Percentiles rank a stretch among this genome's conserved stretches.
Conservation (phyloP, 176 grass and related monocot genomes). For the Cymbopogon citratus region DNA sequence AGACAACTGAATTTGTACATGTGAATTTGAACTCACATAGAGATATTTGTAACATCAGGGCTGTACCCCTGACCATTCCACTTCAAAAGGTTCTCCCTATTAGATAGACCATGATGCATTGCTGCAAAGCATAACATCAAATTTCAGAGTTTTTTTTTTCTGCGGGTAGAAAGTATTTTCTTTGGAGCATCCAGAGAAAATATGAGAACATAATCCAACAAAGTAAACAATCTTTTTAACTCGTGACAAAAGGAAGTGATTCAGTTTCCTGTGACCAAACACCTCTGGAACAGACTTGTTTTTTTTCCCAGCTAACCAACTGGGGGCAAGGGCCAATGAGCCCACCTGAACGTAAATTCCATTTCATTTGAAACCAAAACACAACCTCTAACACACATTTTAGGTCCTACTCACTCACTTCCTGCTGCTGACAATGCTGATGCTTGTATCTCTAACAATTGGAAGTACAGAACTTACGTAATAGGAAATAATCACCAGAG, state of each 20-base stretch:
- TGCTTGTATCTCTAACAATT: not conserved
- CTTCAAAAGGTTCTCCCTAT: slow-evolving; percentile 9
- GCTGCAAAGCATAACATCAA: slow-evolving; percentile 34
- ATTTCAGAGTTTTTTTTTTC: not conserved
- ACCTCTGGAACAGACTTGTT: not conserved
- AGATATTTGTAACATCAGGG: slow-evolving; percentile 8
- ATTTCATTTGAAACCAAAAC: not conserved
- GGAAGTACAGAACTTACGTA: not conserved
- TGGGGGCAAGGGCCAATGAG: not conserved
- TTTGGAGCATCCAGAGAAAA: not conserved
- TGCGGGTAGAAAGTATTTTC: not conserved
- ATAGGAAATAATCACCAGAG: not conserved
- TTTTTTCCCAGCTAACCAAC: not conserved
- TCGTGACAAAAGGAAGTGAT: not conserved
- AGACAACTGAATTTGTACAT: not conserved
- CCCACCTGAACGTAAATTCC: not conserved
- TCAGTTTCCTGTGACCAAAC: not conserved
- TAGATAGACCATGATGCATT: slow-evolving; percentile 29
- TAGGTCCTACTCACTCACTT: not conserved
- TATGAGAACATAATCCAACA: not conserved
- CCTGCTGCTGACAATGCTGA: not conserved
- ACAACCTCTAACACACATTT: not conserved
- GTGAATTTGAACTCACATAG: slow-evolving; percentile 27
- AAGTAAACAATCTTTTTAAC: not conserved
- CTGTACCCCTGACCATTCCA: slow-evolving; percentile 13